Percentiles rank a stretch among this genome's conserved stretches.
Conservation (phyloP, 2,329 filamentous ascomycete genomes). For the Botrytis deweyae region DNA sequence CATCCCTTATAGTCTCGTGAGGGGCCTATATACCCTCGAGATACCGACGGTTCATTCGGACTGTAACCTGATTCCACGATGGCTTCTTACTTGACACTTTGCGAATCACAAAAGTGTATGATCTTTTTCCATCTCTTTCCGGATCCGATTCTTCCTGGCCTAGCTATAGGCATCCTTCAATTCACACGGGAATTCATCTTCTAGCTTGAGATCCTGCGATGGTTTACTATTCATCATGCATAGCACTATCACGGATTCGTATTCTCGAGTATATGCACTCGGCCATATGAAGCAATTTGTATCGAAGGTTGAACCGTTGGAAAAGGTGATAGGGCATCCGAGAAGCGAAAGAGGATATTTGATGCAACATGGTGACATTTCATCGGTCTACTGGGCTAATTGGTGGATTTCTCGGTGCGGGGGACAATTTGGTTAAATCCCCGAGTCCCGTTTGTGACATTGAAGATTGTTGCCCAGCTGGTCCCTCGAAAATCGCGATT, state of each 20-base stretch:
- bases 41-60: neutral
- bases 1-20: neutral
- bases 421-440: conserved; percentile 12
- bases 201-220: neutral
- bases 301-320: neutral
- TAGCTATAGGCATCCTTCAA: neutral
- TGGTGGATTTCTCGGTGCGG: conserved; percentile 4
- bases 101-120: neutral
- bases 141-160: neutral
- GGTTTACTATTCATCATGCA: neutral
- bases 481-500: neutral
- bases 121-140: neutral
- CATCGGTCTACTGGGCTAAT: neutral
- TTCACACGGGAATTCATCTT: neutral
- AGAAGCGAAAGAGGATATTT: neutral
- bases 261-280: neutral
- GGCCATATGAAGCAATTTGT: neutral
- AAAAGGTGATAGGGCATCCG: neutral
- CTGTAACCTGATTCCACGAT: neutral
- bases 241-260: neutral
- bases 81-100: neutral
- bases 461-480: conserved; percentile 9
- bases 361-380: neutral
- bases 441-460: conserved; percentile 1
- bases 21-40: no score